Evolutionary conservation across 495 filamentous ascomycete species (phyloP).

Genomic region (Podospora pseudopauciseta): DNA sequence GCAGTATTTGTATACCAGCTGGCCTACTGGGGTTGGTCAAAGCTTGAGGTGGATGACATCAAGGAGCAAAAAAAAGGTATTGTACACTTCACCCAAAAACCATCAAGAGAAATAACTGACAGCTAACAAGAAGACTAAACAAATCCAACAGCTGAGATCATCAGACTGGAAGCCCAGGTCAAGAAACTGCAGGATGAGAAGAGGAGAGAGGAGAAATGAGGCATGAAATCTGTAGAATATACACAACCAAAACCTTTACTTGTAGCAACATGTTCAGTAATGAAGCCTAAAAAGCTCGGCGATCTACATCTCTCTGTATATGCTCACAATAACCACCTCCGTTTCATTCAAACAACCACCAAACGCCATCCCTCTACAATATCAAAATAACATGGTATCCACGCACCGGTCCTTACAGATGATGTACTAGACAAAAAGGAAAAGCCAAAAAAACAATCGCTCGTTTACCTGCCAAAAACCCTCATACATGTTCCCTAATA

Average conservation of each 20-base stretch:
- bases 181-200: conserved; percentile 15
- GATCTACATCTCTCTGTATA: neutral
- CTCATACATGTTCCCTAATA: neutral
- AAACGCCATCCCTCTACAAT: neutral
- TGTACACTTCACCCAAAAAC: too few relatives aligned
- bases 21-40: conserved; percentile 78
- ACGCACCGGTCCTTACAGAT: neutral
- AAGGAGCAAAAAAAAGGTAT: conserved; percentile 56
- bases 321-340: neutral
- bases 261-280: too few relatives aligned
- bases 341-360: neutral
- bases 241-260: too few relatives aligned
- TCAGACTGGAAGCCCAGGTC: conserved; percentile 24
- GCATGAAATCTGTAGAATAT: neutral
- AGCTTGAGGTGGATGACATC: conserved; percentile 74
- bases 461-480: neutral
- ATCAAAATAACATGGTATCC: neutral
- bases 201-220: conserved; percentile 10
- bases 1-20: conserved; percentile 87
- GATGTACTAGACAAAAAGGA: neutral
- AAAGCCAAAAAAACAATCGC: neutral
- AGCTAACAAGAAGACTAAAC: neutral
- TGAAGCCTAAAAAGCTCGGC: neutral
- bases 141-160: conserved; percentile 18
- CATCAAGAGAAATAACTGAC: neutral